phyloP scores from a whole-genome alignment of 305 asterid species.

The Solanum chacoense region DNA sequence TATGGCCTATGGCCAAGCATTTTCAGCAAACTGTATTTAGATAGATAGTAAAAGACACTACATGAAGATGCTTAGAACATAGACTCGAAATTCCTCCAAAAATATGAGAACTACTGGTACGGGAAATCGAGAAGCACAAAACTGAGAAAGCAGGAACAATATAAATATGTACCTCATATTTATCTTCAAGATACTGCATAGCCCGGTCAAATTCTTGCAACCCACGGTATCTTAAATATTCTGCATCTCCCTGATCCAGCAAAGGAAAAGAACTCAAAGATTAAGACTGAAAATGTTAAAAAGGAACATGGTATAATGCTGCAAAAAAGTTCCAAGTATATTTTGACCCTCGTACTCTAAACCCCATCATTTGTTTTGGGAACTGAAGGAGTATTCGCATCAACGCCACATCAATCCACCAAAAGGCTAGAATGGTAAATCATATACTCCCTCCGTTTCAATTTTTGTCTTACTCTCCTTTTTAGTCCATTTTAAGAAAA shows the following conservation, averaged over 20 bases:
- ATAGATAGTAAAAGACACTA: neutral
- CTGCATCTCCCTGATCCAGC: slow-evolving; percentile 80
- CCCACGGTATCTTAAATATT: slow-evolving; percentile 63
- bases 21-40: neutral
- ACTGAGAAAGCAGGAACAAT: slow-evolving; percentile 1
- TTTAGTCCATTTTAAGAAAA: neutral
- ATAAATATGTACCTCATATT: slow-evolving; percentile 55
- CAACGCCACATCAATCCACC: neutral
- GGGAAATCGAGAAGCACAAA: neutral
- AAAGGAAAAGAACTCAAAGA: slow-evolving; percentile 5
- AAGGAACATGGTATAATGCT: neutral
- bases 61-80: neutral
- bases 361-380: neutral
- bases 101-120: neutral
- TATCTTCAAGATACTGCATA: slow-evolving; percentile 95
- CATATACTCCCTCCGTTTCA: neutral
- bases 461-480: neutral
- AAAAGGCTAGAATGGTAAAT: neutral
- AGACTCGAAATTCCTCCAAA: neutral
- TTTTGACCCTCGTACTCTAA: neutral
- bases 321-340: neutral
- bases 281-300: neutral
- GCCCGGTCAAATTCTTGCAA: slow-evolving; percentile 99
- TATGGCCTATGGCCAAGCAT: neutral
- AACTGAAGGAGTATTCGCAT: neutral